Evolutionary conservation across 331 rosid species (phyloP).

Genomic region (Quercus phellos): DNA sequence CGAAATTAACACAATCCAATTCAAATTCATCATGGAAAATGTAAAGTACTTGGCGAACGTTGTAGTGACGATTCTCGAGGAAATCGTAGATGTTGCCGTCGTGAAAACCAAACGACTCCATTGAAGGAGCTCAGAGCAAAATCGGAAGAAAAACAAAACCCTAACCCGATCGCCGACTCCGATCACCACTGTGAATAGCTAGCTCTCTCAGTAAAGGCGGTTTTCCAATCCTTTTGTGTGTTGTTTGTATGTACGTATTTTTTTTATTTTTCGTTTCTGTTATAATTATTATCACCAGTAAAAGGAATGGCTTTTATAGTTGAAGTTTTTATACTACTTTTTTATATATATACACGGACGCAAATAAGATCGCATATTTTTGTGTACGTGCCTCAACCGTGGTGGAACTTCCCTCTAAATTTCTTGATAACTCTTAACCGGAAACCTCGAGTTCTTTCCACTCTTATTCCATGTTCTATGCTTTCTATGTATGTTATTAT

Average conservation of each 20-base stretch:
- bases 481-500: too few species aligned
- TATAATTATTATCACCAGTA: too few species aligned
- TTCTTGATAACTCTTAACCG: too few species aligned
- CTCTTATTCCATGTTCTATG: too few species aligned
- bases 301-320: too few species aligned
- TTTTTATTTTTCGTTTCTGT: neutral
- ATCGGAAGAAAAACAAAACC: neutral
- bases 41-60: conserved; percentile 45
- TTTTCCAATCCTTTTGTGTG: conserved; percentile 10
- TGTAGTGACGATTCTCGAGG: conserved; percentile 46
- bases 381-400: too few species aligned
- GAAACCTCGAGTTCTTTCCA: too few species aligned
- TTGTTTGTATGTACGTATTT: neutral
- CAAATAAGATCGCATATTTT: too few species aligned
- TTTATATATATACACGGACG: too few species aligned
- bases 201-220: conserved; percentile 20
- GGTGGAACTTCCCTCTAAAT: too few species aligned
- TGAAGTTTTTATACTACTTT: too few species aligned
- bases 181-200: conserved; percentile 25
- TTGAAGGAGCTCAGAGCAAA: conserved; percentile 28
- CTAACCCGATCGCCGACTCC: conserved; percentile 7
- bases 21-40: neutral
- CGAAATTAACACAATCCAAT: too few species aligned
- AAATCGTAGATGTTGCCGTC: conserved; percentile 64
- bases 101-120: conserved; percentile 63